Evolutionary conservation across 805 yeast species (phyloP), one percentile per base, ranked within the genome.

Genomic region (Limtongia smithiae): DNA sequence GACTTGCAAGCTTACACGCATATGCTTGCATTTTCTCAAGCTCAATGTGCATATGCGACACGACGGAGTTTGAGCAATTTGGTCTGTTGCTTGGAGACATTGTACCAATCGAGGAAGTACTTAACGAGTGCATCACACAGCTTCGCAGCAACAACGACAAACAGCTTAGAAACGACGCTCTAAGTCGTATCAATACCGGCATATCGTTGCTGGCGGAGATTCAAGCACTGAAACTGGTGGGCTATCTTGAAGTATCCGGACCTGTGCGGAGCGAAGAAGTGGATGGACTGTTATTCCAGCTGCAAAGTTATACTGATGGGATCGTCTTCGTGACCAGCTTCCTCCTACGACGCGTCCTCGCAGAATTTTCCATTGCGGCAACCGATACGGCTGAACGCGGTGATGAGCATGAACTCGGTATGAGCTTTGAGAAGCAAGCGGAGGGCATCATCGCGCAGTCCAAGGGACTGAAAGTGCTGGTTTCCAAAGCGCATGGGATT

Each of bases 11-110:
- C 25, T 17, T 41, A 3, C 3, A n/a, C 9, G 40, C 22, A 5
- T 17, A 17, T 18, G 12, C 38, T 3, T 22, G 33, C 8, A 31
- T 37, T 15, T 43, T 50, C 27, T 20, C 35, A 4, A 20, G 46
- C 6, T 41, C 38, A 12, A 46, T 54, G 44, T 32, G 38, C n/a
- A n/a, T 32, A 7, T 46, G 50, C 24, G 34, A 38, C 9, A 37
- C 50, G 4, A 14, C 30, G 14, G 52, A 54, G 33, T 54, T 54
- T 46, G 55, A 50, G 18, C 30, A 20, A 20, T 46, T 31, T 37
- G 58, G 58, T 3, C 40, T 44, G 9, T 33, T 44, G n/a, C 8
- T 37, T 8, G 38, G 31, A 18, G 50, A 45, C 14, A 34, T 48
- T 9, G 25, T 22, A 11, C 37, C 43, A 15, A 20, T 45, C 4